Conservation (phyloP, 2,329 filamentous ascomycete genomes). For the Aspergillus puulaauensis region DNA sequence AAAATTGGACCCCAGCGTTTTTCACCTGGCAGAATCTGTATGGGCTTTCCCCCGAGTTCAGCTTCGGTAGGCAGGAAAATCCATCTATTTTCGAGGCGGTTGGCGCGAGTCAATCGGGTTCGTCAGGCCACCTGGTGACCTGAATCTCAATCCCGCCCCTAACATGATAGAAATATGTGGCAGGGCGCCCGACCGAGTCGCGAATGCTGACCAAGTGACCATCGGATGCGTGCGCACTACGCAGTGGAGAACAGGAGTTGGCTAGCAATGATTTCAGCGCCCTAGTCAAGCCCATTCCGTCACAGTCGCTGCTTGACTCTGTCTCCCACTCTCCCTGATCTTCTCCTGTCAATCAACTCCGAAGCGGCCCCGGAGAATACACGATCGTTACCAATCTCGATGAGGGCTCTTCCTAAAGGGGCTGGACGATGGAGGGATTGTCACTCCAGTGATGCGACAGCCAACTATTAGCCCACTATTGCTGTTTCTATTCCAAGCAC, state of each 20-base stretch:
- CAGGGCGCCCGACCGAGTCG: neutral
- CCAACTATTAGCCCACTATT: neutral
- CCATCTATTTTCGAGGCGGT: neutral
- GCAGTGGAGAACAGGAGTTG: slow-evolving; percentile 1
- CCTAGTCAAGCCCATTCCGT: slow-evolving; percentile 7
- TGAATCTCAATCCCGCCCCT: neutral
- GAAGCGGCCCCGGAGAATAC: neutral
- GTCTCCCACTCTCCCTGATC: neutral
- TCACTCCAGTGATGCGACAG: neutral
- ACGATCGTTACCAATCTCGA: neutral
- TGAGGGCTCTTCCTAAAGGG: neutral
- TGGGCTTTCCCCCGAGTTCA: no score
- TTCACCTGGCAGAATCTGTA: no score
- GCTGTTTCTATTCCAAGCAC: neutral
- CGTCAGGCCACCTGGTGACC: neutral
- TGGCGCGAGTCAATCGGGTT: no score
- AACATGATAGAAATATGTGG: neutral
- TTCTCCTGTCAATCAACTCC: neutral
- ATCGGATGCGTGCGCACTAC: neutral
- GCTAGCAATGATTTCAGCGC: neutral
- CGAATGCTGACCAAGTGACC: neutral
- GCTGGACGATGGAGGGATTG: neutral
- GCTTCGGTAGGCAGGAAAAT: neutral
- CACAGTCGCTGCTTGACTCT: neutral
- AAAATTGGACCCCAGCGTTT: neutral